These are phyloP conservation scores for Fusarium sp. DNA, from an alignment of 2,329 filamentous ascomycete species.

Conservation along the genomic window DNA sequence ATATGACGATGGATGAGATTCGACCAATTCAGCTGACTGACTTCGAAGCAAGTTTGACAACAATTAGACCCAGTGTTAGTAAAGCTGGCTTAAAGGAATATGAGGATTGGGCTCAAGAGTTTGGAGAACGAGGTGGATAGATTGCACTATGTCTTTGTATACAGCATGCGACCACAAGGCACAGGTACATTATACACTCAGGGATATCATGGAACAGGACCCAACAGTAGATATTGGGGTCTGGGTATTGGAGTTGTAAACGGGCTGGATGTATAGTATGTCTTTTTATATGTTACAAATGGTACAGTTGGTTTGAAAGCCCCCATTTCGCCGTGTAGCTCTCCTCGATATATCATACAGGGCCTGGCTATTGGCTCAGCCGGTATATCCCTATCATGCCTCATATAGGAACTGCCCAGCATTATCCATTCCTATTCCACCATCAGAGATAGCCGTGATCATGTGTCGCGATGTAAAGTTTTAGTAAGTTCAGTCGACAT, in stretches of 20 bases:
- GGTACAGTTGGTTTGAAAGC: constrained; percentile 35
- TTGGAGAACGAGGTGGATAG: constrained; percentile 89
- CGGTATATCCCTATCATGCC: not conserved
- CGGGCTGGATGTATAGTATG: constrained; percentile 26
- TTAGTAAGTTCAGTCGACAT: constrained; percentile 26
- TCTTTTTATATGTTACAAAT: constrained; percentile 44
- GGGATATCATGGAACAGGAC: constrained; percentile 9
- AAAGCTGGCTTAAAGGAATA: constrained; percentile 86
- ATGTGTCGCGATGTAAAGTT: constrained; percentile 11
- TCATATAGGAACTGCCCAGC: not conserved
- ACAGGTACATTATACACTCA: constrained; percentile 4
- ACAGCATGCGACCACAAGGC: constrained; percentile 30
- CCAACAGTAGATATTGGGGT: constrained; percentile 6
- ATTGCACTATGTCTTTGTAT: constrained; percentile 19
- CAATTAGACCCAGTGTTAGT: constrained; percentile 90
- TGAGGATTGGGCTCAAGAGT: constrained; percentile 93
- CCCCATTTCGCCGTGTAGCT: constrained; percentile 4
- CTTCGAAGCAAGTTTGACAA: constrained; percentile 84
- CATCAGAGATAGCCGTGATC: not conserved
- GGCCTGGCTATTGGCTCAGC: constrained; percentile 6
- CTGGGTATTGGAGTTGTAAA: constrained; percentile 19
- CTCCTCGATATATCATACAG: constrained; percentile 38
- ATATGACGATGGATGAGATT: constrained; percentile 95
- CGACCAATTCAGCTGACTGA: constrained; percentile 84
- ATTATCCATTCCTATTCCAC: constrained; percentile 7